Conservation (phyloP, 2,329 filamentous ascomycete genomes). For the Clarireedia paspali region DNA sequence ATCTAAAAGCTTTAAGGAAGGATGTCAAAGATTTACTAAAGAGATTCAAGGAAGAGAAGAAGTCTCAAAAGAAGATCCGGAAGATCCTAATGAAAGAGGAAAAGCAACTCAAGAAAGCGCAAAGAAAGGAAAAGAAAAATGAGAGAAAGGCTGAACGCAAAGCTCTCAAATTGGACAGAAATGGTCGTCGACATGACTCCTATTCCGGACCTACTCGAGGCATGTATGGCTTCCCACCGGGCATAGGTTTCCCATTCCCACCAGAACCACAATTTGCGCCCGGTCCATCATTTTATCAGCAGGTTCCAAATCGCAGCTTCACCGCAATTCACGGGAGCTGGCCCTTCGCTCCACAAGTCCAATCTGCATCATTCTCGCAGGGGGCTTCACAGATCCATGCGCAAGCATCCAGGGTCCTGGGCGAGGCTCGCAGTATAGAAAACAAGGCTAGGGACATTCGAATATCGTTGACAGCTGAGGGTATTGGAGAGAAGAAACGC, state of each 20-base stretch:
- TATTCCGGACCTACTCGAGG: not conserved
- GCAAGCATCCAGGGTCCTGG: slow-evolving; percentile 17
- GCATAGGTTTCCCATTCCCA: not conserved
- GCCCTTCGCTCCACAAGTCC: not conserved
- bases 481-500: slow-evolving; percentile 13
- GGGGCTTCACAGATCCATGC: slow-evolving; percentile 17
- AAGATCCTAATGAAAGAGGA: slow-evolving; percentile 16
- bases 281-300: not conserved
- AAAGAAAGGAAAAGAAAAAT: not conserved
- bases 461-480: not conserved
- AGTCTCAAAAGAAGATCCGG: slow-evolving; percentile 25
- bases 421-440: slow-evolving; percentile 15
- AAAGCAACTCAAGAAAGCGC: not conserved
- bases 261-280: not conserved
- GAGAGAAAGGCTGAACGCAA: not conserved
- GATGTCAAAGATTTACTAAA: slow-evolving; percentile 39
- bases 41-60: slow-evolving; percentile 37
- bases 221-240: not conserved
- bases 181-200: slow-evolving; percentile 18
- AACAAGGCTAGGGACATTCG: slow-evolving; percentile 14
- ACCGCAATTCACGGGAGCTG: not conserved
- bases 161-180: slow-evolving; percentile 18
- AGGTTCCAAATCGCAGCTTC: not conserved
- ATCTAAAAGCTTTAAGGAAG: slow-evolving; percentile 33
- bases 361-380: slow-evolving; percentile 5